Conservation (phyloP, 2,329 filamentous ascomycete species). For the Stemphylium beticola region DNA sequence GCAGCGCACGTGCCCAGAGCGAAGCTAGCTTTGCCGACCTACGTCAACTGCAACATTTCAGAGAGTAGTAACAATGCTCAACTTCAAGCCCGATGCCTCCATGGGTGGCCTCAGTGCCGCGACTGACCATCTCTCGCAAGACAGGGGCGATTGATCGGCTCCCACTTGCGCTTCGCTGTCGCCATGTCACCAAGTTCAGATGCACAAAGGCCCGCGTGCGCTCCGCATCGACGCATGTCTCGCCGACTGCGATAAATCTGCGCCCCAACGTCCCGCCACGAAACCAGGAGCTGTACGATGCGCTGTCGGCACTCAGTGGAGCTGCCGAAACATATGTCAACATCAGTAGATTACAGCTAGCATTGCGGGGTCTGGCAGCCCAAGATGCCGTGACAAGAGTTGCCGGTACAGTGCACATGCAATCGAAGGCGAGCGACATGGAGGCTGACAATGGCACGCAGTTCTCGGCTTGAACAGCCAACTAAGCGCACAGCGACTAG, state of each 20-base stretch:
- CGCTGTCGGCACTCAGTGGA: slow-evolving; percentile 66
- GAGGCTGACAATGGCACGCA: slow-evolving; percentile 34
- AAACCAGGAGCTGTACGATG: slow-evolving; percentile 63
- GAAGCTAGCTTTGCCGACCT: slow-evolving; percentile 31
- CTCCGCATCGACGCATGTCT: slow-evolving; percentile 54
- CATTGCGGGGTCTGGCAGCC: slow-evolving; percentile 67
- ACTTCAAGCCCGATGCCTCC: slow-evolving; percentile 50
- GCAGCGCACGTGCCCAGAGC: slow-evolving; percentile 30
- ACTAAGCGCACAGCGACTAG: slow-evolving; percentile 66
- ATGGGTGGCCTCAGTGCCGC: slow-evolving; percentile 48
- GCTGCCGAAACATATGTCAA: slow-evolving; percentile 68
- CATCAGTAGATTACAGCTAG: slow-evolving; percentile 73
- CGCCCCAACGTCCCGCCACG: slow-evolving; percentile 59
- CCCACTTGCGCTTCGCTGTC: slow-evolving; percentile 31
- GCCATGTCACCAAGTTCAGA: slow-evolving; percentile 28
- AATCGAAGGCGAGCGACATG: neutral
- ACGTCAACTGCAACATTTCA: slow-evolving; percentile 31
- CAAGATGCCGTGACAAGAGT: slow-evolving; percentile 61
- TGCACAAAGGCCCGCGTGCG: slow-evolving; percentile 30
- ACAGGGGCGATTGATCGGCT: slow-evolving; percentile 36
- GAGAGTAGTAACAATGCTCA: slow-evolving; percentile 31
- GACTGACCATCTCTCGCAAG: slow-evolving; percentile 34
- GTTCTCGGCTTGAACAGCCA: slow-evolving; percentile 60
- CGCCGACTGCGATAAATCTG: slow-evolving; percentile 61
- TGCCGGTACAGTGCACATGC: slow-evolving; percentile 54